Evolutionary conservation across 805 yeast genomes (phyloP).

Genomic region (Barnettozyma vustinii): DNA sequence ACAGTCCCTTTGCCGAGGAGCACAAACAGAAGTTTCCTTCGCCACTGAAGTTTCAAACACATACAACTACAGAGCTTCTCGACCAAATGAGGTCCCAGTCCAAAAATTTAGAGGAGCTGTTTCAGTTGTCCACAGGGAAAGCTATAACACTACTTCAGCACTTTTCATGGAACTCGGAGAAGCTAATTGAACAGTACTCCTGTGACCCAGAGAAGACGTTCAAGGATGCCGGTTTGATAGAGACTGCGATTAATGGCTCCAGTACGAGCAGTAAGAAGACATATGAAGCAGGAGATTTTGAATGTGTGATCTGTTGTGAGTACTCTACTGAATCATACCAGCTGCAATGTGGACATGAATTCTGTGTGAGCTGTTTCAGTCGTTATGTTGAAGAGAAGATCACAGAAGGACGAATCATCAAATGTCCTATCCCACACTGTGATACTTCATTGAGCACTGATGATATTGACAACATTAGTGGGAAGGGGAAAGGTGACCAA

Average conservation of each 20-base stretch:
- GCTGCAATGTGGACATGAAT: constrained; percentile 65
- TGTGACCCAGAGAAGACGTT: constrained; percentile 35
- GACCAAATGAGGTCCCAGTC: constrained; percentile 23
- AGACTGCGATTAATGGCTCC: not conserved
- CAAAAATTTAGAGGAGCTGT: constrained; percentile 29
- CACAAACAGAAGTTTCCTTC: not conserved
- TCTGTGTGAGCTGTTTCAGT: constrained; percentile 64
- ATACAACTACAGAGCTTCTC: constrained; percentile 28
- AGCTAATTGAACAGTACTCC: constrained; percentile 49
- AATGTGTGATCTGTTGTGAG: constrained; percentile 74
- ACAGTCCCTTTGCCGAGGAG: not conserved
- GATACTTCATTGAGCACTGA: constrained; percentile 32
- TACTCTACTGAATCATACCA: constrained; percentile 40
- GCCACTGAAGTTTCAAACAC: constrained; percentile 9
- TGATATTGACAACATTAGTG: constrained; percentile 39
- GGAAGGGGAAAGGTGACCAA: constrained; percentile 26
- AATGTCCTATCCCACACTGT: constrained; percentile 54
- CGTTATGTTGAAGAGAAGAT: constrained; percentile 48
- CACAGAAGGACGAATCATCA: constrained; percentile 40
- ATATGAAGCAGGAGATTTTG: constrained; percentile 25
- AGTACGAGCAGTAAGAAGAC: not conserved
- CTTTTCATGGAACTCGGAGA: constrained; percentile 56
- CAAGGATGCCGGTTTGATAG: constrained; percentile 29
- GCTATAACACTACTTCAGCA: constrained; percentile 41
- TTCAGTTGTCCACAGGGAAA: constrained; percentile 34